Conservation (phyloP, 2,329 filamentous ascomycete genomes). For the Aspergillus proliferans region DNA sequence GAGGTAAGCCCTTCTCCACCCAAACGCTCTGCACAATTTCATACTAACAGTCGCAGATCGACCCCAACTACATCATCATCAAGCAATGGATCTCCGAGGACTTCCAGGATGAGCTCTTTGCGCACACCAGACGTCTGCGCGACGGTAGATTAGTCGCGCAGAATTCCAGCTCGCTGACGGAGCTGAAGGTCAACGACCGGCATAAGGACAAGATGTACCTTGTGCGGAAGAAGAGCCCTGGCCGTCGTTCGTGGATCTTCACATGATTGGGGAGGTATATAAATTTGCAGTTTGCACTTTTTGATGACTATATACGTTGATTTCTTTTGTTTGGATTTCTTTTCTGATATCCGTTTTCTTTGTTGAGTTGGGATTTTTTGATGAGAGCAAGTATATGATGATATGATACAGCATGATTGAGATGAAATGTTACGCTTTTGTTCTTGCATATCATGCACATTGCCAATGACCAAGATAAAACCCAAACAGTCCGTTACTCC, state of each 20-base stretch:
- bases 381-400: neutral
- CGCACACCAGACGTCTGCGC: constrained; percentile 62
- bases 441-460: neutral
- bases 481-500: neutral
- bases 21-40: neutral
- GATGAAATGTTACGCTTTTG: neutral
- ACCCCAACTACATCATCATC: constrained; percentile 66
- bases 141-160: constrained; percentile 42
- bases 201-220: constrained; percentile 42
- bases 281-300: neutral
- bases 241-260: constrained; percentile 28
- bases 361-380: constrained; percentile 1
- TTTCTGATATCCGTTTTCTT: constrained; percentile 4
- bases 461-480: neutral
- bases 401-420: constrained; percentile 2
- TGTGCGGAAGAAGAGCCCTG: constrained; percentile 40
- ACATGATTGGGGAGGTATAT: constrained; percentile 15
- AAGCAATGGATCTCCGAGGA: constrained; percentile 66
- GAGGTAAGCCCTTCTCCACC: constrained; percentile 28
- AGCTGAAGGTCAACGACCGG: constrained; percentile 37
- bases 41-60: constrained; percentile 32
- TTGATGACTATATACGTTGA: neutral
- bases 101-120: constrained; percentile 66
- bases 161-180: constrained; percentile 31
- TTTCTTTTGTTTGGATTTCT: constrained; percentile 6